phyloP scores from a whole-genome alignment of 768 basidiomycete genomes.

The Boletales sp. region DNA sequence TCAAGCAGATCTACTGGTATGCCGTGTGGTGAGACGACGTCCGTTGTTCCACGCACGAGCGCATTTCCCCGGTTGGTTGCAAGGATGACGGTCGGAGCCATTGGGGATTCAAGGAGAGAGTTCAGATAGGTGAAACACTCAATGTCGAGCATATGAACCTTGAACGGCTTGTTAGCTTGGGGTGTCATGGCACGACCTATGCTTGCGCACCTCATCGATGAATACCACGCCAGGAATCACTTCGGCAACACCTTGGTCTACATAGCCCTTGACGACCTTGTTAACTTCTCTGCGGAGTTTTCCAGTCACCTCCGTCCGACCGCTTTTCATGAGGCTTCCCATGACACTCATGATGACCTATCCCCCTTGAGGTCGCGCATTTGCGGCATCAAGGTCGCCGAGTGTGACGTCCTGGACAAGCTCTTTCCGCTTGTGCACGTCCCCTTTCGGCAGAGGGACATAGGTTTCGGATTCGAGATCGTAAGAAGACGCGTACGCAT shows the following conservation, averaged over 20 bases:
- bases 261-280: conserved; percentile 95
- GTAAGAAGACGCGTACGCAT: conserved; percentile 96
- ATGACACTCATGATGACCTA: conserved; percentile 99
- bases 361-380: conserved; percentile 92
- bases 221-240: conserved; percentile 97
- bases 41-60: conserved; percentile 89
- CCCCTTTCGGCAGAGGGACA: conserved; percentile 94
- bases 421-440: conserved; percentile 95
- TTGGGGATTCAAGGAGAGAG: conserved; percentile 88
- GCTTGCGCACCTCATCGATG: conserved; percentile 83
- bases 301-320: conserved; percentile 95
- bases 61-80: conserved; percentile 95
- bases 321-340: conserved; percentile 86
- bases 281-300: conserved; percentile 95
- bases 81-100: conserved; percentile 96
- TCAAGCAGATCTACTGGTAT: conserved; percentile 92
- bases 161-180: conserved; percentile 5
- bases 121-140: conserved; percentile 99
- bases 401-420: conserved; percentile 93
- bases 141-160: conserved; percentile 99
- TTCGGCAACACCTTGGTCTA: conserved; percentile 98
- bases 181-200: not conserved
- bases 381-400: conserved; percentile 94
- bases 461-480: conserved; percentile 99
- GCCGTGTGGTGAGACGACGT: conserved; percentile 90